Evolutionary conservation across 1,139 yeast species (phyloP), one percentile per base, ranked within the genome.

Genomic region (Magnusiomyces suaveolens): DNA sequence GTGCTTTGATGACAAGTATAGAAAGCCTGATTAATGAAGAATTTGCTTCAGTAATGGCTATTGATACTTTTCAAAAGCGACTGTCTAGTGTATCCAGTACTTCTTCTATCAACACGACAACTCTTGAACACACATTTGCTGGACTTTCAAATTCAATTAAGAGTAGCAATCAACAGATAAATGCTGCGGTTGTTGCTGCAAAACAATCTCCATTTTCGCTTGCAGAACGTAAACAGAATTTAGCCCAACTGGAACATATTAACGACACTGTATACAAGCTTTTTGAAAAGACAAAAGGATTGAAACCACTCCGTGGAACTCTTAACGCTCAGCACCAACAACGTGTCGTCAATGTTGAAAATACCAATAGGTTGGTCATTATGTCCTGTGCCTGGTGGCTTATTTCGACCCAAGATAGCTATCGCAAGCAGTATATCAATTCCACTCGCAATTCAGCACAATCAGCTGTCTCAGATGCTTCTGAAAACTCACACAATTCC

Each of bases 11-110:
- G n/a, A 49, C 48, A 24, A 26, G 33, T 8, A 46, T 55, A 33
- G 57, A 55, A 29, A 50, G 53, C 29, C 32, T 55, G 23, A 52
- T 55, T 29, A 52, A 55, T 36, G 53, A 50, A 33, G 57, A 53
- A 29, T 39, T 48, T 39, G 50, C 50, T 2, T 33, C 50, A 4
- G 10, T 47, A 26, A 47, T 47, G 50, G 43, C 50, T 20, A n/a
- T 24, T 29, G 44, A 26, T 26, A 25, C 38, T 6, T 24, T 8
- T 14, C 10, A 29, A 18, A 26, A 46, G 18, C 3, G 47, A 20
- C 32, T n/a, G 16, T 41, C 44, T 18, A 25, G 44, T n/a, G n/a
- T n/a, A 3, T n/a, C 39, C 23, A 33, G 43, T 32, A 12, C 21
- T 16, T 3, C 43, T 20, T 32, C 50, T 16, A 12, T 20, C 10